Evolutionary conservation across 208 protist genomes (phyloP), one percentile per base, ranked within the genome.

Genomic region (Leishmania aethiopica): DNA sequence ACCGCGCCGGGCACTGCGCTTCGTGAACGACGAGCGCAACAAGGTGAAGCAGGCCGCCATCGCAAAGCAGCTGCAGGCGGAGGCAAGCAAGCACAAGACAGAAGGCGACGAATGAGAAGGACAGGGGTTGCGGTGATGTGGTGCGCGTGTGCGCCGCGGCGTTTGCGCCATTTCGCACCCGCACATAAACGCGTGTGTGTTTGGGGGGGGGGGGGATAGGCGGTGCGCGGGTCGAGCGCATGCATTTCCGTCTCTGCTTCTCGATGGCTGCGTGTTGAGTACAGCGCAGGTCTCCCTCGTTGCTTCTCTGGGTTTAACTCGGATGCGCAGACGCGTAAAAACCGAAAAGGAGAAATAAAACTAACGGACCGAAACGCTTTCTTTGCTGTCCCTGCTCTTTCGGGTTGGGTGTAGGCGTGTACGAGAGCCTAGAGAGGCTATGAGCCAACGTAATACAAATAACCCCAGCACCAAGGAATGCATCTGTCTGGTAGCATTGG

Each of bases 1-100:
- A 51, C 94, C 94, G 8, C 84, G 94, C 15, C 91, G 94, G 17
- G 92, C 94, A 37, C 78, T 96, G 78, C 91, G 90, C 13, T 93
- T 97, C 51, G 90, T 97, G 28, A 90, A 92, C 64, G 88, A 76
- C 32, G 84, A 91, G 84, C 81, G 87, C 47, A 91, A 90, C 64
- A 86, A 89, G 75, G 82, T 91, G 53, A 89, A 93, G 79, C 86
- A 90, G 77, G 91, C 80, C 28, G 83, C 86, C 1, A 86, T 91
- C 35, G 77, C 88, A 45, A 81, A 85, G 67, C 82, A 89, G 81
- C 80, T 87, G n/a, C 59, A 80, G 47, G 77, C 77, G 42, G 84
- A 87, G 28, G 77, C 59, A 3, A 71, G 72, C 32, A 72, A 71
- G n/a, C 42, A 84, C 64, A 72, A 64, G 49, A 47, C 37, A n/a